Conservation (phyloP, 805 yeast genomes). For the Candida takata region DNA sequence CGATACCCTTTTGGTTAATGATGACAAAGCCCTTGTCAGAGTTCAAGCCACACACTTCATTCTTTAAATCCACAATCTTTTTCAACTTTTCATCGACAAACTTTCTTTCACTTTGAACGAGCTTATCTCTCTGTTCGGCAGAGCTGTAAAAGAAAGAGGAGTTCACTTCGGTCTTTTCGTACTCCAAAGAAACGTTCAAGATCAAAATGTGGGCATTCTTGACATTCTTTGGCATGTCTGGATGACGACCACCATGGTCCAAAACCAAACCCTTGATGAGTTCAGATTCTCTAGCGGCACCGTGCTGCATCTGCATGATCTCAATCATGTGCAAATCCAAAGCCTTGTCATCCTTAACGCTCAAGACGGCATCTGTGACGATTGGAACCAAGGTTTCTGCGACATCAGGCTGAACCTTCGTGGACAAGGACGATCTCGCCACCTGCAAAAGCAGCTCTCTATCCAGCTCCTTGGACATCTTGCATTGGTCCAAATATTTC, state of each 20-base stretch:
- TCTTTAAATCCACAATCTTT: conserved; percentile 88
- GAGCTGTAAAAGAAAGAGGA: conserved; percentile 90
- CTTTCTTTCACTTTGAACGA: conserved; percentile 87
- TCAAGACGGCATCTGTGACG: conserved; percentile 91
- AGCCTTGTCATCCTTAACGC: conserved; percentile 51
- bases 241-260: conserved; percentile 98
- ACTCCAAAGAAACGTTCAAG: conserved; percentile 89
- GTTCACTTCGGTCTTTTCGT: conserved; percentile 96
- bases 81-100: conserved; percentile 91
- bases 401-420: conserved; percentile 75
- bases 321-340: conserved; percentile 96
- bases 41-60: conserved; percentile 78
- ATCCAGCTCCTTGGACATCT: conserved; percentile 48
- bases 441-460: conserved; percentile 88
- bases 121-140: conserved; percentile 93
- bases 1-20: conserved; percentile 97
- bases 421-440: conserved; percentile 81
- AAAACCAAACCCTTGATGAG: conserved; percentile 85
- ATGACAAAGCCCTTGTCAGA: conserved; percentile 78
- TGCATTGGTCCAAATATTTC: conserved; percentile 61
- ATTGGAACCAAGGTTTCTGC: conserved; percentile 83
- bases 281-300: conserved; percentile 74
- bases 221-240: conserved; percentile 93
- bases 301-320: conserved; percentile 96
- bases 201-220: conserved; percentile 80